Evolutionary conservation across 257 asterid species (phyloP).

Genomic region (Scutellaria galericulata): DNA sequence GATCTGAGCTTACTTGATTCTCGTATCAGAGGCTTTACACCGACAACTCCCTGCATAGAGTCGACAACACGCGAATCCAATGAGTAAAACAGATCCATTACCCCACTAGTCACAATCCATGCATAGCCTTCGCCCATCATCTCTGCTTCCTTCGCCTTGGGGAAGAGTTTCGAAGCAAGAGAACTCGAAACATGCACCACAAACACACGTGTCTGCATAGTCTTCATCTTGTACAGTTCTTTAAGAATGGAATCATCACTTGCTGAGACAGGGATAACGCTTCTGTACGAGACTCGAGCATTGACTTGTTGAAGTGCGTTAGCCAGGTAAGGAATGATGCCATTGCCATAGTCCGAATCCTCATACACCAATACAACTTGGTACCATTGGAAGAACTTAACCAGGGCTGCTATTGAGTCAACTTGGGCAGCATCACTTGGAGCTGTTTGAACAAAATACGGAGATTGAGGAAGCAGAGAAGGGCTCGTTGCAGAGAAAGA

Average conservation of each 20-base stretch:
- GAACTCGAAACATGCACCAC: constrained; percentile 42
- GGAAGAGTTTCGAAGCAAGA: constrained; percentile 41
- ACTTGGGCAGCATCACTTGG: constrained; percentile 42
- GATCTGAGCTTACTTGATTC: constrained; percentile 26
- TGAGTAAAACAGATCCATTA: constrained; percentile 35
- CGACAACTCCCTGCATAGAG: constrained; percentile 62
- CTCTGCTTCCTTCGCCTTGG: constrained; percentile 42
- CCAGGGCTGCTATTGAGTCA: constrained; percentile 45
- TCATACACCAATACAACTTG: constrained; percentile 43
- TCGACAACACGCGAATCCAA: constrained; percentile 35
- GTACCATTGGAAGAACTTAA: constrained; percentile 45
- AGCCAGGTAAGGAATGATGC: constrained; percentile 42
- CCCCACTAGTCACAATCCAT: constrained; percentile 48
- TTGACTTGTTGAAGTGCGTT: constrained; percentile 39
- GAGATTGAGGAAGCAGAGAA: constrained; percentile 23
- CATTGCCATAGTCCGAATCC: constrained; percentile 49
- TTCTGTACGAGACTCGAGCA: constrained; percentile 40
- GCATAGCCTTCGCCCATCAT: constrained; percentile 55
- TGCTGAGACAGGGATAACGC: constrained; percentile 43
- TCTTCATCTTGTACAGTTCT: constrained; percentile 49
- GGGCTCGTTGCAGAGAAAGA: constrained; percentile 46
- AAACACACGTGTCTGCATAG: constrained; percentile 52
- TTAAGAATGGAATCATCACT: constrained; percentile 33
- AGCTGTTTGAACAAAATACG: constrained; percentile 40
- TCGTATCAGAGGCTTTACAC: constrained; percentile 47